phyloP scores from a whole-genome alignment of 352 stramenopile species.

The Phytopythium helicoides region DNA sequence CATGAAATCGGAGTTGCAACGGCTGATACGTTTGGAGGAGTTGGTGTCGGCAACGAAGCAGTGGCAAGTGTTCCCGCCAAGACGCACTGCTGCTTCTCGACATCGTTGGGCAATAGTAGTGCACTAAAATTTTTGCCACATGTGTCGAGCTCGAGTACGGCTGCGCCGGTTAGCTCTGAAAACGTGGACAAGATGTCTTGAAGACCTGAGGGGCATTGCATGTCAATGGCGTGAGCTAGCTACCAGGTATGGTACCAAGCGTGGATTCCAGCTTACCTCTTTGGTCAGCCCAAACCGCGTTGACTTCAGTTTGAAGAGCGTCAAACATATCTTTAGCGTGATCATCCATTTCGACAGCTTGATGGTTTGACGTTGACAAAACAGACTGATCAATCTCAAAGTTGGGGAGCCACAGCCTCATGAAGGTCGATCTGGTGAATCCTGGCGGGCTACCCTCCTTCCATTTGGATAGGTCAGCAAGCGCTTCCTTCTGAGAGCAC shows the following conservation, averaged over 20 bases:
- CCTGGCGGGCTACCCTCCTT: no score
- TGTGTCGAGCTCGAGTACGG: background rate
- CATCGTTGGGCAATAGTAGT: background rate
- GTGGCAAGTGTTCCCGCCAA: background rate
- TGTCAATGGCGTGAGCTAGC: no score
- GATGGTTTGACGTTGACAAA: slow-evolving; percentile 20
- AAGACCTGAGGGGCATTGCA: background rate
- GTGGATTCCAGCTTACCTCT: no score
- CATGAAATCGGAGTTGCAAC: slow-evolving; percentile 11
- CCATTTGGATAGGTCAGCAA: no score
- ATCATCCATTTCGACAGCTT: slow-evolving; percentile 22
- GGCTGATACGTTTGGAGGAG: background rate
- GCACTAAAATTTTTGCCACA: background rate
- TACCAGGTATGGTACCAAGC: no score
- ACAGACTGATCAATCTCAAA: slow-evolving; percentile 11
- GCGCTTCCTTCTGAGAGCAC: no score
- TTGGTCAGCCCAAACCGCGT: slow-evolving; percentile 10
- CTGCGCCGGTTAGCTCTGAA: background rate
- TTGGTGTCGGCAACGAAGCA: background rate
- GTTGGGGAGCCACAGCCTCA: slow-evolving; percentile 4
- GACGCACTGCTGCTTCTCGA: background rate
- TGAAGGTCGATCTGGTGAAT: slow-evolving; percentile 20
- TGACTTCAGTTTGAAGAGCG: slow-evolving; percentile 26
- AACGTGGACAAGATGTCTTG: background rate
- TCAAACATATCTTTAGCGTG: slow-evolving; percentile 29